phyloP scores from a whole-genome alignment of 2,329 filamentous ascomycete genomes.

The Colletotrichum sp. region DNA sequence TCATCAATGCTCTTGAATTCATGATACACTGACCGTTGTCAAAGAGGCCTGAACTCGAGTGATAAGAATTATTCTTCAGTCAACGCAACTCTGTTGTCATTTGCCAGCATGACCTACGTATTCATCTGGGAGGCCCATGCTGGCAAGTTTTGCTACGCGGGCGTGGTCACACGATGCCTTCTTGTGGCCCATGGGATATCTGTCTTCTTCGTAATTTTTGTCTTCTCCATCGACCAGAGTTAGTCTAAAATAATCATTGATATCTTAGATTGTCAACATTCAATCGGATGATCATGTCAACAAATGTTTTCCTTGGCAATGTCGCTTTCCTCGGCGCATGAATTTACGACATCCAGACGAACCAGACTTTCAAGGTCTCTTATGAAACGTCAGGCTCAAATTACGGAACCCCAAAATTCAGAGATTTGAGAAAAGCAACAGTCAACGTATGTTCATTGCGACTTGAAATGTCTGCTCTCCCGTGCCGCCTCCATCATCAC shows the following conservation, averaged over 20 bases:
- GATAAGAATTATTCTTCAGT: not conserved
- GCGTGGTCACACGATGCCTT: not conserved
- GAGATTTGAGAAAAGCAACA: no score
- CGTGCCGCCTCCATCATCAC: not conserved
- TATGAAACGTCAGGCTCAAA: not conserved
- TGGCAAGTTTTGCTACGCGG: not conserved
- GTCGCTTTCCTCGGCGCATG: not conserved
- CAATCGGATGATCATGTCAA: not conserved
- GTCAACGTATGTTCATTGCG: no score
- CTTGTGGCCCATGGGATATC: not conserved
- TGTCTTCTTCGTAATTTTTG: no score
- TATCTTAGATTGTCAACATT: no score
- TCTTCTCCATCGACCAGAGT: no score
- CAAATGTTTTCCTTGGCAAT: not conserved
- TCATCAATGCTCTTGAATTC: not conserved
- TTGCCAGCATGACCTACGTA: not conserved
- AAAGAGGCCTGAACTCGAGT: not conserved
- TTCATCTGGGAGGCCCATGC: not conserved
- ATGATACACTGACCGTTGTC: no score
- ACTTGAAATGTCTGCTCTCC: not conserved
- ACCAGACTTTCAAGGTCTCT: fast-evolving
- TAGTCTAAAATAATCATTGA: no score
- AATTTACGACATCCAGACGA: not conserved
- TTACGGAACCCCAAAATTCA: not conserved
- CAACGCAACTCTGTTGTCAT: not conserved